phyloP scores from a whole-genome alignment of 768 basidiomycete genomes.

The Tricholomella constricta region DNA sequence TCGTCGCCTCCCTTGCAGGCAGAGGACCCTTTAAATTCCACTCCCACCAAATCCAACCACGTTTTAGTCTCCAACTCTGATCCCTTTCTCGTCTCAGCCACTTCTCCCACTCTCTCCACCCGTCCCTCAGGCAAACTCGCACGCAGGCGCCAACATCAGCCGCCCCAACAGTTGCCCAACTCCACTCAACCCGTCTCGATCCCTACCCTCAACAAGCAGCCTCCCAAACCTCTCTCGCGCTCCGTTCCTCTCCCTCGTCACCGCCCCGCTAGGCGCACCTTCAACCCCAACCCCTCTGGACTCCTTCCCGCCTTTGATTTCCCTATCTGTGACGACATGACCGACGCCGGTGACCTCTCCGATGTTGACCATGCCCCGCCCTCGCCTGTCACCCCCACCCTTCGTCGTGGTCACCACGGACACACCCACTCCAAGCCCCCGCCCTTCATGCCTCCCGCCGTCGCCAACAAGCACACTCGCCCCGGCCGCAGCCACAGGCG shows the following conservation, averaged over 20 bases:
- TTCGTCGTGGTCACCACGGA: slow-evolving; percentile 31
- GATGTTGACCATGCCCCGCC: slow-evolving; percentile 33
- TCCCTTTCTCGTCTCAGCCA: slow-evolving; percentile 21
- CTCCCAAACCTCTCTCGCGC: slow-evolving; percentile 38
- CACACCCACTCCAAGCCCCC: slow-evolving; percentile 56
- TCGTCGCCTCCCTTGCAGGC: slow-evolving; percentile 75
- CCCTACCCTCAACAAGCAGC: slow-evolving; percentile 11
- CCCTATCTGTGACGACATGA: slow-evolving; percentile 75
- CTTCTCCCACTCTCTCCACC: slow-evolving; percentile 43
- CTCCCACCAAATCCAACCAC: slow-evolving; percentile 46
- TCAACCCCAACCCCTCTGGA: slow-evolving; percentile 24
- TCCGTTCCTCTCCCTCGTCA: slow-evolving; percentile 53
- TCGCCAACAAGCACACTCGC: slow-evolving; percentile 5
- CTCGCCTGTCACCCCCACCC: slow-evolving; percentile 58
- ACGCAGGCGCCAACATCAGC: slow-evolving; percentile 48
- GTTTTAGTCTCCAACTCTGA: slow-evolving; percentile 29
- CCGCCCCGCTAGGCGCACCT: slow-evolving; percentile 22
- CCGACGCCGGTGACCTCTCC: slow-evolving; percentile 42
- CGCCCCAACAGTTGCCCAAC: not conserved
- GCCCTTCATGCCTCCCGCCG: slow-evolving; percentile 21
- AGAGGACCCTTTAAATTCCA: slow-evolving; percentile 49
- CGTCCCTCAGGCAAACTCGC: slow-evolving; percentile 59
- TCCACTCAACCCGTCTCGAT: slow-evolving; percentile 19
- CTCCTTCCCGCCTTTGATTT: slow-evolving; percentile 39
- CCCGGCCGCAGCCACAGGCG: slow-evolving; percentile 50